Base-by-base conservation (phyloP, 768 basidiomycete species). In the Cyclocybe aegerita region DNA sequence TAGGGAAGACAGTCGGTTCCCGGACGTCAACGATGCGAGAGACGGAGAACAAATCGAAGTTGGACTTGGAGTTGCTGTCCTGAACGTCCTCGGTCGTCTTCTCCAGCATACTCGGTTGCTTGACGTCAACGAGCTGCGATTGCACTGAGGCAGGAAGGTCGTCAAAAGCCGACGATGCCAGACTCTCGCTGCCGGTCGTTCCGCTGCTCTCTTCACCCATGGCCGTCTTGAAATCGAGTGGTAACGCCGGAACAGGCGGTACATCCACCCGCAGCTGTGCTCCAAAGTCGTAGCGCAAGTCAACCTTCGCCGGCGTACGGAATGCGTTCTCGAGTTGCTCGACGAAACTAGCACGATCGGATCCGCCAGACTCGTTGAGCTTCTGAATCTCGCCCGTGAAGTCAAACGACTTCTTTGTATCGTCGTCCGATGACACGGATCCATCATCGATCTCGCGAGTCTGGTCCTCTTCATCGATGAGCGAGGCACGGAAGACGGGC, bases 301-400 rank as follows among this genome's bases (percentile, higher is more conserved):
- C 80, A 17, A 88, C 69, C 60, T 83, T 85, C 12, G 86, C 83
- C 0, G 89, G 88, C 0, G 88, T 88, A 54, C 80, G 76, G 73
- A 92, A 92, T 1, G 89, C 88, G 45, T 75, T 83, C 70, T 91
- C 90, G 16, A 91, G 69, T 66, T 93, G 84, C 64, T 90, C 88
- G 3, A 92, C 85, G 60, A 93, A 93, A 65, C 89, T 91, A 9
- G 66, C 72, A 8, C 88, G 70, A 60, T 89, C 83, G 1, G 82
- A 83, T 1, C 60, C 87, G 32, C 86, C 85, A 5, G 82, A 84
- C 57, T 88, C 83, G 46, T 86, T 84, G 43, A 92, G 73, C 58
- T 72, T 82, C 65, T 77, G 69, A 46, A 92, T 66, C 64, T 91
- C 90, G 35, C 85, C 87, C 0, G 90, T 93, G 60, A 92, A 93